phyloP scores from a whole-genome alignment of 495 filamentous ascomycete species.

The Talaromyces proteolyticus region DNA sequence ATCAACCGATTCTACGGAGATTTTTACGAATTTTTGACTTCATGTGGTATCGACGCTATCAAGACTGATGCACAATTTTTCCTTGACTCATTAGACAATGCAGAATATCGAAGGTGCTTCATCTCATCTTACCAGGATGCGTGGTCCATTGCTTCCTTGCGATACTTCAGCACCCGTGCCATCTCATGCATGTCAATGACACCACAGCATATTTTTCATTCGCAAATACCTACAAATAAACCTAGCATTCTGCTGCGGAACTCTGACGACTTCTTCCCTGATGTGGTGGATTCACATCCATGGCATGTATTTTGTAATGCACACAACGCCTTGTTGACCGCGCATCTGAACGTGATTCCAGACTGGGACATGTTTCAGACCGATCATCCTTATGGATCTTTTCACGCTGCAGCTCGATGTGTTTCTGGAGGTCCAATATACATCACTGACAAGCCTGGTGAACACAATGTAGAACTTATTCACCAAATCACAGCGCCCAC shows the following conservation, averaged over 20 bases:
- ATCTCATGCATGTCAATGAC: conserved; percentile 92
- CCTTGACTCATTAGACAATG: conserved; percentile 66
- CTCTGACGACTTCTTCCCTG: conserved; percentile 91
- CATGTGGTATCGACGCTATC: conserved; percentile 68
- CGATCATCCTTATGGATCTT: conserved; percentile 63
- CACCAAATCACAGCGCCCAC: conserved; percentile 70
- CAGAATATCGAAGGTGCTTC: conserved; percentile 60
- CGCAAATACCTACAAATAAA: conserved; percentile 67
- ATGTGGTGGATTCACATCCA: conserved; percentile 67
- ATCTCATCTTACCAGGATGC: conserved; percentile 76
- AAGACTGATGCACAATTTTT: conserved; percentile 91
- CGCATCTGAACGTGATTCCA: conserved; percentile 65
- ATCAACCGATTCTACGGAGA: conserved; percentile 75
- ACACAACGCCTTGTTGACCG: conserved; percentile 80
- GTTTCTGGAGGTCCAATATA: conserved; percentile 89
- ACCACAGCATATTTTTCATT: conserved; percentile 79
- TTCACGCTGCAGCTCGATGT: conserved; percentile 86
- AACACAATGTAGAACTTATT: conserved; percentile 70
- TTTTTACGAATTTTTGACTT: conserved; percentile 77
- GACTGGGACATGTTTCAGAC: conserved; percentile 99
- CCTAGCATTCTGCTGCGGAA: conserved; percentile 71
- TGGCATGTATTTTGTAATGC: conserved; percentile 97
- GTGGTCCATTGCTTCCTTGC: conserved; percentile 72
- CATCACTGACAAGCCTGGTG: conserved; percentile 82
- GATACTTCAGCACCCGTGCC: conserved; percentile 67